phyloP scores from a whole-genome alignment of 345 rosid species.

The Lumnitzera racemosa region DNA sequence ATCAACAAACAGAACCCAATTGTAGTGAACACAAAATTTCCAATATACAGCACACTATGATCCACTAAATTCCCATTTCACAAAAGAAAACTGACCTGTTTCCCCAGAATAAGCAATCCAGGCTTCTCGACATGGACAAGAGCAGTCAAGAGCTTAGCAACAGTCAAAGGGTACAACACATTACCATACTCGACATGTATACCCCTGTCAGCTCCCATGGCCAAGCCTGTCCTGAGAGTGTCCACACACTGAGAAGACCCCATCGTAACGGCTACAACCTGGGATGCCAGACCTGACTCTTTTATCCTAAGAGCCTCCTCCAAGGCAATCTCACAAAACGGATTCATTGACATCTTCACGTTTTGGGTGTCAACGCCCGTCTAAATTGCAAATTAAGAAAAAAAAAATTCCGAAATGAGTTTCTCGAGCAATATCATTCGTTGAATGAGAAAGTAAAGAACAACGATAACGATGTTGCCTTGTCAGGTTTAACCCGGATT shows the following conservation, averaged over 20 bases:
- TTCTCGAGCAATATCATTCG: neutral
- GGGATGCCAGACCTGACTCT: constrained; percentile 77
- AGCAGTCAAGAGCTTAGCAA: constrained; percentile 74
- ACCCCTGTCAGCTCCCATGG: constrained; percentile 95
- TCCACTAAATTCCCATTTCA: neutral
- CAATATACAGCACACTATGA: too few relatives aligned
- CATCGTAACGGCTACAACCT: constrained; percentile 72
- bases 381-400: constrained; percentile 16
- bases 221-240: constrained; percentile 85
- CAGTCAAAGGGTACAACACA: constrained; percentile 51
- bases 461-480: constrained; percentile 31
- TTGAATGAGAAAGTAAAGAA: neutral
- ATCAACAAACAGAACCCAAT: neutral
- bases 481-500: constrained; percentile 89
- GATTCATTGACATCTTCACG: constrained; percentile 99
- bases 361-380: constrained; percentile 86
- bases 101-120: constrained; percentile 67
- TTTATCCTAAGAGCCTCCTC: constrained; percentile 85
- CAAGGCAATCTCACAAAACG: constrained; percentile 88
- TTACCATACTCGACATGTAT: constrained; percentile 55
- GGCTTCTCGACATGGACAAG: constrained; percentile 77
- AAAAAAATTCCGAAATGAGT: neutral
- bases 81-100: constrained; percentile 41
- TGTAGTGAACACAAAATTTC: too few relatives aligned
- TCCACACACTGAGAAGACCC: constrained; percentile 71